Base-by-base conservation (phyloP, 768 basidiomycete species). In the Suillus clintonianus region DNA sequence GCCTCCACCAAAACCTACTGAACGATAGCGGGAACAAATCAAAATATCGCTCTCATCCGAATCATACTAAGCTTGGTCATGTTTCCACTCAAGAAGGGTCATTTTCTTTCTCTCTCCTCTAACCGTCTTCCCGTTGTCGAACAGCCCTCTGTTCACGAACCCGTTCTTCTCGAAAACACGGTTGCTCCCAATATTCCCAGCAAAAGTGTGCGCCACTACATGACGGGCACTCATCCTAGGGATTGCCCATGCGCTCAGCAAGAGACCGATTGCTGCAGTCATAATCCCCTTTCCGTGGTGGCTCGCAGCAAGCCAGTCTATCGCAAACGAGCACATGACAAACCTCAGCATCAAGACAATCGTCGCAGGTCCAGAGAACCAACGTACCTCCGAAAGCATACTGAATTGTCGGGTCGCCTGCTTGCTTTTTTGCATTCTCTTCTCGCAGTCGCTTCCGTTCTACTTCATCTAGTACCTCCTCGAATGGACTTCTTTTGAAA, bases 241-340 rank as follows among this genome's bases (percentile, higher is more conserved):
- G 47, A 90, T 77, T 24, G 78, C 85, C 89, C 91, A 91, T 11
- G 80, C 69, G 19, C 82, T 69, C 50, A 92, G 59, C 37, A 93
- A 55, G 6, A 82, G 82, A 9, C 74, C 74, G 37, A 92, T 69
- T 0, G 83, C 89, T 22, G 83, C 85, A 27, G 84, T 83, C 91
- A 92, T 92, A 65, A 92, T 90, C 0, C 90, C 89, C 67, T 77
- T 80, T 36, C 89, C 81, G 62, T 91, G 89, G 69, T 89, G 83
- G 39, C 82, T 83, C 15, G 85, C 79, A 6, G 80, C 82, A 47
- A 91, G 73, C 65, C 82, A 90, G 69, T 89, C 90, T 89, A 68
- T n/a, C 27, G 4, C 37, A 39, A 5, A 22, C 34, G 27, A 39
- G 22, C 24, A n/a, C 10, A 17, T 22, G 14, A 55, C 24, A 17